A percentile compares a stretch with the other conserved stretches of the same genome.
Evolutionary conservation across 1,284 basidiomycete genomes (phyloP).

Genomic region (Kwoniella shivajii): DNA sequence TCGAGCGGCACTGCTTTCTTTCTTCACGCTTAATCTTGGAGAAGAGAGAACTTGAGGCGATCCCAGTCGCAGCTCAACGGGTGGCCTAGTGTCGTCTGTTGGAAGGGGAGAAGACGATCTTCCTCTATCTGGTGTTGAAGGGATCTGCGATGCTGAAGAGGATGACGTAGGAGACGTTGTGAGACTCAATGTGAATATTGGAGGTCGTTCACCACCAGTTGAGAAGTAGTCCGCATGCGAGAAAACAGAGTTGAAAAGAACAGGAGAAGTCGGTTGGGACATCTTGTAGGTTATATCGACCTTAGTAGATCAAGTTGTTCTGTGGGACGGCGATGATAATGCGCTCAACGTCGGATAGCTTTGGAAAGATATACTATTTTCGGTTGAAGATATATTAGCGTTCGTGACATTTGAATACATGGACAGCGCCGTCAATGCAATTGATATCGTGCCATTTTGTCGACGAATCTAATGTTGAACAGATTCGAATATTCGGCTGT

Average conservation of each 20-base stretch:
- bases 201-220: background rate
- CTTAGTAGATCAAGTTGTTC: background rate
- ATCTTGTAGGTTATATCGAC: background rate
- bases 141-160: constrained; percentile 1
- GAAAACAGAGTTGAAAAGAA: constrained; percentile 23
- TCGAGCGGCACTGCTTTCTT: constrained; percentile 1
- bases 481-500: too few species aligned
- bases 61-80: background rate
- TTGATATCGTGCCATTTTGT: background rate
- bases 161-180: constrained; percentile 11
- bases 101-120: constrained; percentile 4
- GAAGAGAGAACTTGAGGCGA: constrained; percentile 12
- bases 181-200: constrained; percentile 15
- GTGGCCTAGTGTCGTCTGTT: background rate
- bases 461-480: background rate
- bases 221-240: constrained; percentile 20
- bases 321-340: background rate
- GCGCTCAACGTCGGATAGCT: background rate
- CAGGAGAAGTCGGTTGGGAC: constrained; percentile 18
- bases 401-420: background rate
- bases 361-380: background rate
- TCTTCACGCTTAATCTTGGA: constrained; percentile 2
- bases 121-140: constrained; percentile 10
- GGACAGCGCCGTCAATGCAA: background rate
- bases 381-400: background rate